phyloP scores from a whole-genome alignment of 192 early-diverging fungal genomes.

The Oehlia diaphana region DNA sequence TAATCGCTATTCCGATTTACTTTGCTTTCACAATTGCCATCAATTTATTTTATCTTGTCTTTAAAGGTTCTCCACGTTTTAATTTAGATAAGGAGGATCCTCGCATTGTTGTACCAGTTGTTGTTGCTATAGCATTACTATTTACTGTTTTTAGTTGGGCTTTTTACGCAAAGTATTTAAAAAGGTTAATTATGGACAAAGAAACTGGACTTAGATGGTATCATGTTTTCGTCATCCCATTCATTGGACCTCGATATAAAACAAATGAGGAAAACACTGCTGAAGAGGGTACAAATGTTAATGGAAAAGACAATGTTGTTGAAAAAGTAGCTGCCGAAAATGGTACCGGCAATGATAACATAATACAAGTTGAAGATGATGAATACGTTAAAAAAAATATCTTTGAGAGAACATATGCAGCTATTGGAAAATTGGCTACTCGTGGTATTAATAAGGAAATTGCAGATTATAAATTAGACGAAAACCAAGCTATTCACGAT shows the following conservation, averaged over 20 bases:
- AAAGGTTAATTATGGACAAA: slow-evolving; percentile 59
- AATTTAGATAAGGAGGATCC: slow-evolving; percentile 41
- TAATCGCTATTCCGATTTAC: slow-evolving; percentile 68
- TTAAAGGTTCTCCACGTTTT: slow-evolving; percentile 65
- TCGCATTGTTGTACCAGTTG: slow-evolving; percentile 59
- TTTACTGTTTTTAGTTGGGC: slow-evolving; percentile 57
- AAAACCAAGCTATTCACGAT: slow-evolving; percentile 52
- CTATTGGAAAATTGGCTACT: slow-evolving; percentile 17
- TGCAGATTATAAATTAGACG: slow-evolving; percentile 30
- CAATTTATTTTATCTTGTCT: slow-evolving; percentile 68
- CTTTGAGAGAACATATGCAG: too few relatives aligned
- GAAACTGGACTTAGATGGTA: slow-evolving; percentile 70
- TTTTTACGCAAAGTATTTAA: slow-evolving; percentile 67
- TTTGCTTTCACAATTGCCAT: slow-evolving; percentile 67
- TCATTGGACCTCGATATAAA: slow-evolving; percentile 34
- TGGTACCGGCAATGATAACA: too few relatives aligned
- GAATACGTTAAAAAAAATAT: too few relatives aligned
- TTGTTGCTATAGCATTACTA: slow-evolving; percentile 55
- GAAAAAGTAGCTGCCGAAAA: too few relatives aligned
- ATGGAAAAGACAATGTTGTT: too few relatives aligned
- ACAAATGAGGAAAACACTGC: too few relatives aligned
- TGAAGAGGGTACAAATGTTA: too few relatives aligned
- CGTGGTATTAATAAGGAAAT: slow-evolving; percentile 27
- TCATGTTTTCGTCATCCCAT: slow-evolving; percentile 63
- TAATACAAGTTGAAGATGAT: too few relatives aligned